Evolutionary conservation across 2,329 filamentous ascomycete genomes (phyloP).

Genomic region (Pseudonectria buxi): DNA sequence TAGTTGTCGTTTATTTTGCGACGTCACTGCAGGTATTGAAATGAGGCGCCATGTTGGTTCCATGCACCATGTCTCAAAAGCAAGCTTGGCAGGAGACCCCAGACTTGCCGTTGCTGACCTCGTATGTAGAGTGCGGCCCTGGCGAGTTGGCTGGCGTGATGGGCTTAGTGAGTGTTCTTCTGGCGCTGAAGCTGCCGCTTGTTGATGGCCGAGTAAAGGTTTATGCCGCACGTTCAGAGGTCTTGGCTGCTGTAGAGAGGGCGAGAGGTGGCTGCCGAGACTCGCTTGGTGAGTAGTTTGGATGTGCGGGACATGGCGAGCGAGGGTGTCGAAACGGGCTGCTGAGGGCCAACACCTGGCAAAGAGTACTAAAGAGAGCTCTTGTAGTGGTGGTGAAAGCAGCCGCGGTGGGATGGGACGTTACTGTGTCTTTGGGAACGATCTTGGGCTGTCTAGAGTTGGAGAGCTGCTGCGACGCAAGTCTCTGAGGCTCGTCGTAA

Average conservation of each 20-base stretch:
- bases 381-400: not conserved
- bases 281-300: no score
- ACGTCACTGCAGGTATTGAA: no score
- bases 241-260: no score
- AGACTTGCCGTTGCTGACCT: not conserved
- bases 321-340: not conserved
- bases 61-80: conserved; percentile 3
- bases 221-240: no score
- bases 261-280: no score
- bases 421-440: not conserved
- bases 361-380: conserved; percentile 2
- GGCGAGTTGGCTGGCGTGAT: not conserved
- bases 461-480: no score
- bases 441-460: not conserved
- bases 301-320: no score
- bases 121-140: not conserved
- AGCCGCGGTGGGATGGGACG: not conserved
- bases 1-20: no score
- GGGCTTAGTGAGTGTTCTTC: not conserved
- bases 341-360: not conserved
- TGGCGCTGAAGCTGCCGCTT: not conserved
- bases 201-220: no score
- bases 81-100: conserved; percentile 4
- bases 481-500: no score
- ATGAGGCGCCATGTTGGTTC: conserved; percentile 2